phyloP scores from a whole-genome alignment of 2,329 filamentous ascomycete species.

The Aspergillus sp. region DNA sequence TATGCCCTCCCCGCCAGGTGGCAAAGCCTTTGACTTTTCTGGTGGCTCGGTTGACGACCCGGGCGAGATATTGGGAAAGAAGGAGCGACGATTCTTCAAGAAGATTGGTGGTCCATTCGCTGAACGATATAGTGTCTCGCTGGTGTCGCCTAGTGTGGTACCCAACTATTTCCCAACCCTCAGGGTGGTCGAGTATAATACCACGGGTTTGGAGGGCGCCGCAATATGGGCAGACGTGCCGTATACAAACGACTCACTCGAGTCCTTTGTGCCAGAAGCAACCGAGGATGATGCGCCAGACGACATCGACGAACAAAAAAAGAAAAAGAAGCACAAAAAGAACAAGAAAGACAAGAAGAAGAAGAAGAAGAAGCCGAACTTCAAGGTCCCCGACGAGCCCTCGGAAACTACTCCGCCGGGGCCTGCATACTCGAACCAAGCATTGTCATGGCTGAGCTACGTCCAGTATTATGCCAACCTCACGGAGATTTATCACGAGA shows the following conservation, averaged over 20 bases:
- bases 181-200: slow-evolving; percentile 93
- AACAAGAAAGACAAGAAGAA: slow-evolving; percentile 46
- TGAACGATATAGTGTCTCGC: slow-evolving; percentile 78
- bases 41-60: slow-evolving; percentile 23
- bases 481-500: slow-evolving; percentile 81
- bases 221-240: slow-evolving; percentile 33
- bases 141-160: slow-evolving; percentile 83
- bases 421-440: slow-evolving; percentile 84
- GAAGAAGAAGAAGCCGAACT: slow-evolving; percentile 56
- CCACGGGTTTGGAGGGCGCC: slow-evolving; percentile 67
- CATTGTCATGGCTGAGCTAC: slow-evolving; percentile 75
- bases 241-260: background rate
- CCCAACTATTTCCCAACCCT: slow-evolving; percentile 90
- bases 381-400: slow-evolving; percentile 69
- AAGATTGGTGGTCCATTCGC: slow-evolving; percentile 77
- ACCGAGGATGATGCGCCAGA: background rate
- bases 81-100: slow-evolving; percentile 56
- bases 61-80: slow-evolving; percentile 41
- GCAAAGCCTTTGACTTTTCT: slow-evolving; percentile 14
- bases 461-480: slow-evolving; percentile 93
- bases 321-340: slow-evolving; percentile 48
- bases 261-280: slow-evolving; percentile 5
- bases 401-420: slow-evolving; percentile 73
- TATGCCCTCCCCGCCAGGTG: slow-evolving; percentile 59
- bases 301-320: slow-evolving; percentile 43